phyloP scores from a whole-genome alignment of 768 basidiomycete genomes.

The Cystofilobasidium bisporidii region DNA sequence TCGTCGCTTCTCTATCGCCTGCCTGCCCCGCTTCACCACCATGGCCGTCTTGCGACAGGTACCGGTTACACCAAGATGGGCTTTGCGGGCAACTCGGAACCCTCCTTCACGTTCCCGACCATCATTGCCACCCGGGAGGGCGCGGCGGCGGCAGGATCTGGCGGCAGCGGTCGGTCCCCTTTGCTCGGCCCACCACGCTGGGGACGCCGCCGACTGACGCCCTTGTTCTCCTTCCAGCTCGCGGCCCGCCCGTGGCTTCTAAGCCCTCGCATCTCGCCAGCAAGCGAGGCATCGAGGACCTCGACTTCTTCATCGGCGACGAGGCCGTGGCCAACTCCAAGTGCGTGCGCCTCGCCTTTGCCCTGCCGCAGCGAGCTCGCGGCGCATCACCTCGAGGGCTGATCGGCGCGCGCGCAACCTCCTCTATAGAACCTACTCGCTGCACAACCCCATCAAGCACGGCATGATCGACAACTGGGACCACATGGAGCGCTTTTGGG shows the following conservation, averaged over 20 bases:
- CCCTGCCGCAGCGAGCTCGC: background rate
- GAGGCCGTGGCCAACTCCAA: constrained; percentile 93
- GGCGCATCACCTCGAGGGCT: background rate
- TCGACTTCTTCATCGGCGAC: constrained; percentile 99
- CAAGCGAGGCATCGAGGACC: constrained; percentile 94
- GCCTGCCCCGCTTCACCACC: background rate
- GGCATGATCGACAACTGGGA: constrained; percentile 61
- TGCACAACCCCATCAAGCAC: constrained; percentile 93
- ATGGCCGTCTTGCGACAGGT: background rate
- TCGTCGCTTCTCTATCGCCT: background rate
- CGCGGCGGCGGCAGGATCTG: constrained; percentile 13
- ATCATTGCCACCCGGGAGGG: constrained; percentile 79
- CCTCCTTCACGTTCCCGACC: constrained; percentile 97
- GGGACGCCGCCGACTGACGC: constrained; percentile 39
- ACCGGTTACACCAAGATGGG: constrained; percentile 97
- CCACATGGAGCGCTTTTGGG: constrained; percentile 98
- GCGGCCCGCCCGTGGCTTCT: constrained; percentile 53
- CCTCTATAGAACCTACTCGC: constrained; percentile 58
- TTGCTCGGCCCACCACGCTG: background rate
- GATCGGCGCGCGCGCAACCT: background rate
- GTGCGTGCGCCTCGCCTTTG: constrained; percentile 34
- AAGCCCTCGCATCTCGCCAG: constrained; percentile 88
- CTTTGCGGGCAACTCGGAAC: constrained; percentile 97
- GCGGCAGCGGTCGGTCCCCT: constrained; percentile 34
- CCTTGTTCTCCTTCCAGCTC: constrained; percentile 14